Evolutionary conservation across 2,329 filamentous ascomycete species (phyloP).

Genomic region (Sporothrix variecibatus): DNA sequence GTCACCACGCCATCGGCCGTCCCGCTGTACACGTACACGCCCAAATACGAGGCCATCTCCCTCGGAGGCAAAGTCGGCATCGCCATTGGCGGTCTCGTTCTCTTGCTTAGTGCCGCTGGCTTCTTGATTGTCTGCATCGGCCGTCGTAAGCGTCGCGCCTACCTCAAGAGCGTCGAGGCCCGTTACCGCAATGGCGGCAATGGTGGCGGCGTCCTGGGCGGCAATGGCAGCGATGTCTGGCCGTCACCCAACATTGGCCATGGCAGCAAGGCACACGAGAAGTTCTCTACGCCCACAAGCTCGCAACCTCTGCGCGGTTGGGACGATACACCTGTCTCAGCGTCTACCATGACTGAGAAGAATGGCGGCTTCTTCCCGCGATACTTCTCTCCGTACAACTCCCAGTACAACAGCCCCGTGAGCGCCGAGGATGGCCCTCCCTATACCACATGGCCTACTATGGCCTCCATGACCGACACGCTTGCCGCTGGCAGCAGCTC

Average conservation of each 20-base stretch:
- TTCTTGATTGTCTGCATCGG: constrained; percentile 59
- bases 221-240: constrained; percentile 37
- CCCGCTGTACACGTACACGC: constrained; percentile 43
- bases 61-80: constrained; percentile 62
- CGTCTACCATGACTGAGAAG: constrained; percentile 34
- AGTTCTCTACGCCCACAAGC: constrained; percentile 56
- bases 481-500: constrained; percentile 25
- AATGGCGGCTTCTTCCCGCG: constrained; percentile 41
- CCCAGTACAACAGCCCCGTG: constrained; percentile 61
- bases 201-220: constrained; percentile 33
- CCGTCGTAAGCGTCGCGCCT: constrained; percentile 55
- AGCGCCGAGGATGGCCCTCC: constrained; percentile 47
- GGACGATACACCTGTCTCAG: constrained; percentile 52
- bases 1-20: constrained; percentile 52
- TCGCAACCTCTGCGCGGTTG: constrained; percentile 55
- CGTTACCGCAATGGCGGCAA: constrained; percentile 38
- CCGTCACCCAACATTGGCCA: constrained; percentile 38
- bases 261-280: constrained; percentile 38
- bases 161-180: constrained; percentile 50
- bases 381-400: constrained; percentile 62
- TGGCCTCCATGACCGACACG: constrained; percentile 21
- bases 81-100: constrained; percentile 52
- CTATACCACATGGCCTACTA: constrained; percentile 42
- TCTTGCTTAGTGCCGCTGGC: constrained; percentile 52
- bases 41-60: constrained; percentile 50